Conservation (phyloP, 208 protist species). For the Trypanosoma platydactyli region DNA sequence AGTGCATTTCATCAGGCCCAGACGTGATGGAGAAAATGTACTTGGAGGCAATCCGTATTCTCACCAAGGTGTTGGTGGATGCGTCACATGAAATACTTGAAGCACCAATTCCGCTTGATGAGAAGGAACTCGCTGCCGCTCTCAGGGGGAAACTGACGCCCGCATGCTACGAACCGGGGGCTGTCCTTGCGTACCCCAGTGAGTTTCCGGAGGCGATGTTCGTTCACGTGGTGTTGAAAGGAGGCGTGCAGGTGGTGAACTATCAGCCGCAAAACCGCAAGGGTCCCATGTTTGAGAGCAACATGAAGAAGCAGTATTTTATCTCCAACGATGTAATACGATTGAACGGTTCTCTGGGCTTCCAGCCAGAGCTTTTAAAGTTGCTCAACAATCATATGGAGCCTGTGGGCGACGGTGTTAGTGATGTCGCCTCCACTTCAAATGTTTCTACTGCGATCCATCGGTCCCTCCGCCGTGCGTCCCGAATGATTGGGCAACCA, state of each 20-base stretch:
- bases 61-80: conserved; percentile 52
- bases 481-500: conserved; percentile 72
- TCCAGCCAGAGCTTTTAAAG: conserved; percentile 30
- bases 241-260: conserved; percentile 55
- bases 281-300: conserved; percentile 19
- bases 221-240: conserved; percentile 71
- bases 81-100: conserved; percentile 53
- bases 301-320: conserved; percentile 55
- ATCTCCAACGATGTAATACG: conserved; percentile 64
- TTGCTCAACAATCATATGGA: conserved; percentile 12
- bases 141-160: conserved; percentile 56
- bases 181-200: conserved; percentile 64
- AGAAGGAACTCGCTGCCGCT: conserved; percentile 40
- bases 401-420: conserved; percentile 19
- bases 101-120: conserved; percentile 48
- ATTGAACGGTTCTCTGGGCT: conserved; percentile 49
- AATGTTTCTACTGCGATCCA: conserved; percentile 76
- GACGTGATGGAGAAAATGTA: conserved; percentile 33
- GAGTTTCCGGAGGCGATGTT: conserved; percentile 73
- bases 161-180: conserved; percentile 53
- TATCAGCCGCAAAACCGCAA: conserved; percentile 70
- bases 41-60: conserved; percentile 38
- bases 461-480: conserved; percentile 61
- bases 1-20: conserved; percentile 28
- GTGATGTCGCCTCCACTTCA: conserved; percentile 53